phyloP scores from a whole-genome alignment of 345 rosid genomes.

The Durio zibethinus region DNA sequence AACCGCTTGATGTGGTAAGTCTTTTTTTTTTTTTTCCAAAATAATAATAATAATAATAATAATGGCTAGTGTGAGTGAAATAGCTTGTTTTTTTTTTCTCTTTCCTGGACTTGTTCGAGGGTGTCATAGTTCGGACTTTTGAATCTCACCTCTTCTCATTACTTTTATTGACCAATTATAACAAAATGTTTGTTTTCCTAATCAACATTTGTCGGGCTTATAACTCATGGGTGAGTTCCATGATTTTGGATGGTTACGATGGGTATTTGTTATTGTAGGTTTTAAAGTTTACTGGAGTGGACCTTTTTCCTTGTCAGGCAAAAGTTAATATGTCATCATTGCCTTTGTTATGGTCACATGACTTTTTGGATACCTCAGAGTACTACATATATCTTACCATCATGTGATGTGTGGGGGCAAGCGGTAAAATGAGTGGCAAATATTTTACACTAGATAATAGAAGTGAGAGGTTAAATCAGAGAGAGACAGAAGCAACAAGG shows the following conservation, averaged over 20 bases:
- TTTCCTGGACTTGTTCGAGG: too few species aligned
- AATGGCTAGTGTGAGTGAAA: too few species aligned
- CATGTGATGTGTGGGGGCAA: background rate
- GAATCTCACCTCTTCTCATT: too few species aligned
- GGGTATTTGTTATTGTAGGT: background rate
- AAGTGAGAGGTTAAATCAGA: background rate
- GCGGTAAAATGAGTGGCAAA: background rate
- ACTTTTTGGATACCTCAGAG: background rate
- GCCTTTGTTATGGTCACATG: background rate
- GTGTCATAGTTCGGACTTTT: too few species aligned
- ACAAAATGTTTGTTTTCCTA: too few species aligned
- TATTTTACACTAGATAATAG: background rate
- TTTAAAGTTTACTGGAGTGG: background rate
- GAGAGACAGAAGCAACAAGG: background rate
- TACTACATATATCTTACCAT: background rate
- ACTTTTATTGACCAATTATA: too few species aligned
- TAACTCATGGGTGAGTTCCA: background rate
- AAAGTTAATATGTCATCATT: background rate
- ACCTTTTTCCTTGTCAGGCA: background rate
- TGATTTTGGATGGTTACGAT: background rate
- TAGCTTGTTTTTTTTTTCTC: too few species aligned
- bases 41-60: too few species aligned
- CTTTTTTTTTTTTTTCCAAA: background rate
- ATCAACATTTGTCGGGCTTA: background rate
- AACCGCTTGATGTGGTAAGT: conserved; percentile 73